Evolutionary conservation across 2,329 filamentous ascomycete genomes (phyloP), one percentile per base, ranked within the genome.

Genomic region (Xenoacremonium recifei): DNA sequence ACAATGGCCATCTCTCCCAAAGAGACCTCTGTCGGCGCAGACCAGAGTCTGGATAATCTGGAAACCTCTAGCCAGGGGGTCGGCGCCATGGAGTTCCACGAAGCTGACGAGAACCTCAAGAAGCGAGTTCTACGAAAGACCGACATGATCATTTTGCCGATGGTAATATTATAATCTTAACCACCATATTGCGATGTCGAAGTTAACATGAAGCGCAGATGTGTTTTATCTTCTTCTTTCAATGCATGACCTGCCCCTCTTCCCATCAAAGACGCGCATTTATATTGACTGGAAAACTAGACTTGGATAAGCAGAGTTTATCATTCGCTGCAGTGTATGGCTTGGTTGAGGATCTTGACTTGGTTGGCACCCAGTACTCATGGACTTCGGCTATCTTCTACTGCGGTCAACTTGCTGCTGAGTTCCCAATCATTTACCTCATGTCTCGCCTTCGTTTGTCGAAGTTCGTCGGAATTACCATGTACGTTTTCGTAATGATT

Each of bases 361-460:
- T 41, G 32, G 25, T 19, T 1, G 27, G 21, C 3, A 21, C 33
- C 13, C 39, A 41, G 23, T 35, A 36, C 16, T 41, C 39, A 20
- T 41, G 39, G 39, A 33, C 31, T 13, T 16, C 27, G 10, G 27
- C 30, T 17, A 35, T 23, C 6, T 41, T 41, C 23, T 41, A 41
- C 21, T 25, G 35, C 33, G 39, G 39, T 6, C 39, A 41, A 23
- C 6, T 41, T 1, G 20, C 21, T 4, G 31, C 39, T 4, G 32
- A 41, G 15, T 41, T 33, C 32, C 32, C 33, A 21, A 21, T 35
- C 20, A 41, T 39, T 11, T 39, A 39, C 27, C 39, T 41, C 12
- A 41, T 41, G 39, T 33, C 27, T 17, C 32, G 39, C 4, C 21
- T 41, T 13, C 39, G 15, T 15, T 19, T 36, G 18, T 23, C 39